Conservation (phyloP, 2,329 filamentous ascomycete species). For the Talaromyces sp. region DNA sequence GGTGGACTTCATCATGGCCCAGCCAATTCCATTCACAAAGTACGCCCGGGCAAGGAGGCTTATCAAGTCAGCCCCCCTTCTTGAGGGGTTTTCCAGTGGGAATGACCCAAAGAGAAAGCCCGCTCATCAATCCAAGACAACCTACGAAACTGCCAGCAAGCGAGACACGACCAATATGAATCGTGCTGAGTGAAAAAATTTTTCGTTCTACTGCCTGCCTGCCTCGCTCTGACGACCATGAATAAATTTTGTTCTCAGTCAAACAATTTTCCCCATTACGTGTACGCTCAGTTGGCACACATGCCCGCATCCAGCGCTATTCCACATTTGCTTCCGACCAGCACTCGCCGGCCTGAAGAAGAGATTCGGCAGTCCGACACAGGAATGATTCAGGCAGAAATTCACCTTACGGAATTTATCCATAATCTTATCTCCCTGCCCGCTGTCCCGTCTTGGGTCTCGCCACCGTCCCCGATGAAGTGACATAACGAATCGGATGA, state of each 20-base stretch:
- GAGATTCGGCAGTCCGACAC: not conserved
- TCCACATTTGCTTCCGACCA: not conserved
- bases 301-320: not conserved
- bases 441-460: not conserved
- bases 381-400: not conserved
- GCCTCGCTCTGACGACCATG: not conserved
- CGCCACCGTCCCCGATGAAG: not conserved
- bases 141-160: not conserved
- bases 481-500: not conserved
- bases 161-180: not conserved
- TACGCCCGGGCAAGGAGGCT: not conserved
- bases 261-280: not conserved
- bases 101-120: no score
- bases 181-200: not conserved
- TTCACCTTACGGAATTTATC: not conserved
- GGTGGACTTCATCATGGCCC: not conserved
- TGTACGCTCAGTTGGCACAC: not conserved
- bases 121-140: not conserved
- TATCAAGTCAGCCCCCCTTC: not conserved
- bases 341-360: not conserved
- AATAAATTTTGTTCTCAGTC: not conserved
- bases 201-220: not conserved
- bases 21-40: not conserved
- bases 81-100: not conserved
- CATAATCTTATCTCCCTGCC: not conserved